Base-by-base conservation (phyloP, 176 grass and related monocot species). In the Eragrostis nindensis region DNA sequence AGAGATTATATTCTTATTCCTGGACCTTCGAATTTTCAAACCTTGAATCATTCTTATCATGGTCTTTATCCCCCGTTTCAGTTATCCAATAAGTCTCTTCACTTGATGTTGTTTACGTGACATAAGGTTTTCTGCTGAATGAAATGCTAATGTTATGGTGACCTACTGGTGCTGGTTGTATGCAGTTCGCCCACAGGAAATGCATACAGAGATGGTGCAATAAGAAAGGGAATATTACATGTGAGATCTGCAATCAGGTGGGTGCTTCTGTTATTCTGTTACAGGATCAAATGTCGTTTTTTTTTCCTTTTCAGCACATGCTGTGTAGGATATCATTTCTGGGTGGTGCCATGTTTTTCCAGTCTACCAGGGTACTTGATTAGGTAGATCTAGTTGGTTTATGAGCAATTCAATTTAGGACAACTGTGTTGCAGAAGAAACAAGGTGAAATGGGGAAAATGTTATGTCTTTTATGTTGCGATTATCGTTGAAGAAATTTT, bases 201-300 rank as follows among this genome's bases (percentile, higher is more conserved):
- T 99, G 97, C 82, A 96, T 99, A 75, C 93, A 99, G 81, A 95
- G 89, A 86, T 99, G 97, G 97, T 99, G 97, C 85, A 90, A 95
- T 73, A 99, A 99, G 82, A 99, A 99, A 77, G 93, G 93, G 45
- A 88, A 94, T 71, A 95, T 99, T 71, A 99, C 90, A 73, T 99
- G 96, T 84, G 96, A 99, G 91, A 99, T 95, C 76, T 99, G 96
- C 82, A 99, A 91, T 70, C 96, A 99, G 93, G 96, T 99, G 15
- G 47, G 59, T 76, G 16, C 75, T 75, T 88, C 32, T 70, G 30
- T 66, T 80, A 47, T 43, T 15, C 77, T 65, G 61, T 64, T 71
- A 46, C 42, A 11, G 48, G 68, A 71, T 13, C 72, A 82, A 49
- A 62, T 62, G 8, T 47, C 71, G 24, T 52, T 68, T 48, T 64